Conservation (phyloP, 495 filamentous ascomycete species). For the Staphylotrichum longicolle region DNA sequence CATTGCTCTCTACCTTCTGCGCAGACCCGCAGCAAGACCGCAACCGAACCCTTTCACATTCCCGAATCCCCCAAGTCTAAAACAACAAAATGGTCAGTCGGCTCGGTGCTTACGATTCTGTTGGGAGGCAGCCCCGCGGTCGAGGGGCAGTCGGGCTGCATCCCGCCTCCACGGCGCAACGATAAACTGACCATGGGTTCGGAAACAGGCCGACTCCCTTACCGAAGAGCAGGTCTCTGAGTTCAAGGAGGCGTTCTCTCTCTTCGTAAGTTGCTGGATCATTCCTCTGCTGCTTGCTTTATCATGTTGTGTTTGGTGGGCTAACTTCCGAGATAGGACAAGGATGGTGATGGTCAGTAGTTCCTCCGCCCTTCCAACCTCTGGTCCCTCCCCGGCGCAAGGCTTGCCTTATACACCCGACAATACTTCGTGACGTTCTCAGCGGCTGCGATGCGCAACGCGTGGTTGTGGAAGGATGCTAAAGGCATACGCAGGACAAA, state of each 20-base stretch:
- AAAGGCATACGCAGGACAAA: conserved; percentile 68
- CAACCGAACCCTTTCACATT: conserved; percentile 3
- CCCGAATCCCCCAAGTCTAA: background rate
- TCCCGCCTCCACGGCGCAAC: conserved; percentile 5
- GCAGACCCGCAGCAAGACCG: conserved; percentile 4
- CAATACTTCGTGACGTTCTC: background rate
- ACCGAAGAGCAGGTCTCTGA: conserved; percentile 99
- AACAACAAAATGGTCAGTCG: conserved; percentile 23
- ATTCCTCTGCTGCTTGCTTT: background rate
- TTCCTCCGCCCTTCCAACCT: background rate
- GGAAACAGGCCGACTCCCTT: conserved; percentile 75
- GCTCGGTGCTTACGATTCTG: background rate
- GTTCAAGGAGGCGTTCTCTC: conserved; percentile 99
- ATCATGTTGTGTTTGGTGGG: background rate
- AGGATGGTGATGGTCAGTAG: conserved; percentile 98
- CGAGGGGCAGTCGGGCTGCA: conserved; percentile 27
- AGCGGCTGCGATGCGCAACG: background rate
- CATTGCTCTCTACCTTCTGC: conserved; percentile 12
- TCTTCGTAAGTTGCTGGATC: conserved; percentile 75
- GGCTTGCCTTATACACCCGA: conserved; percentile 8
- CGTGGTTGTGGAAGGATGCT: conserved; percentile 19
- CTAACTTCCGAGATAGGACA: conserved; percentile 67
- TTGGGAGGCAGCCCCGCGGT: conserved; percentile 28
- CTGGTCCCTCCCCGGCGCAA: conserved; percentile 8
- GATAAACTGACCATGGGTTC: conserved; percentile 26